Percentiles rank a stretch among this genome's conserved stretches.
Evolutionary conservation across 306 rosid genomes (phyloP).

Genomic region (barrel medic (Medicago truncatula)): DNA sequence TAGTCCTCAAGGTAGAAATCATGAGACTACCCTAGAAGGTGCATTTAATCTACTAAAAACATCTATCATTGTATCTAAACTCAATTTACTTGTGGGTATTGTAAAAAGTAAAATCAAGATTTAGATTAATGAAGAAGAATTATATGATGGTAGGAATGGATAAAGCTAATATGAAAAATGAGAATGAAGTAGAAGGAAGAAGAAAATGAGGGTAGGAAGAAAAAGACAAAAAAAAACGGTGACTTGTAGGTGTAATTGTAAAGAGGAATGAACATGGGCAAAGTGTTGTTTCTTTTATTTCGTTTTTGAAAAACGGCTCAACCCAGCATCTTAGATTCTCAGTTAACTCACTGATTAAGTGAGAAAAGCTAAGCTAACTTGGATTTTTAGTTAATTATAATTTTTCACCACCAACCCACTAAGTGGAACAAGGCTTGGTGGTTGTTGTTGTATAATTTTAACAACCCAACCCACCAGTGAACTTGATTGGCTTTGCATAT

Average conservation of each 20-base stretch:
- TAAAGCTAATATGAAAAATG: too few relatives aligned
- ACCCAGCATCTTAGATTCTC: not conserved
- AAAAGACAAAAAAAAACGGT: not conserved
- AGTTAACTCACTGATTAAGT: not conserved
- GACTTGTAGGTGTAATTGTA: not conserved
- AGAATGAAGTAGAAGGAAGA: not conserved
- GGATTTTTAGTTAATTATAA: not conserved
- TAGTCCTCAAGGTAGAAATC: not conserved
- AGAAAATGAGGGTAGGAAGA: not conserved
- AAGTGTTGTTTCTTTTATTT: not conserved
- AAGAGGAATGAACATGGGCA: slow-evolving; percentile 2
- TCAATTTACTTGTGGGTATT: too few relatives aligned
- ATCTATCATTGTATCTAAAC: too few relatives aligned
- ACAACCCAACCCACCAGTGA: not conserved
- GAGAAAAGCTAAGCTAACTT: not conserved
- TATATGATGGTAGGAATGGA: too few relatives aligned
- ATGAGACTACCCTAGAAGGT: not conserved
- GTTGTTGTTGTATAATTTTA: not conserved
- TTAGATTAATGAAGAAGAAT: too few relatives aligned
- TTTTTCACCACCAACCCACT: not conserved
- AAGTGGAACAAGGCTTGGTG: too few relatives aligned
- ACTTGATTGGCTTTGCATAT: not conserved
- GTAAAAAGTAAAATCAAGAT: too few relatives aligned
- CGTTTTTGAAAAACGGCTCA: not conserved
- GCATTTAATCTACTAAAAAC: not conserved